Percentiles rank a stretch among this genome's conserved stretches.
Conservation (phyloP, 2,329 filamentous ascomycete species). For the Sclerotinia subarctica region DNA sequence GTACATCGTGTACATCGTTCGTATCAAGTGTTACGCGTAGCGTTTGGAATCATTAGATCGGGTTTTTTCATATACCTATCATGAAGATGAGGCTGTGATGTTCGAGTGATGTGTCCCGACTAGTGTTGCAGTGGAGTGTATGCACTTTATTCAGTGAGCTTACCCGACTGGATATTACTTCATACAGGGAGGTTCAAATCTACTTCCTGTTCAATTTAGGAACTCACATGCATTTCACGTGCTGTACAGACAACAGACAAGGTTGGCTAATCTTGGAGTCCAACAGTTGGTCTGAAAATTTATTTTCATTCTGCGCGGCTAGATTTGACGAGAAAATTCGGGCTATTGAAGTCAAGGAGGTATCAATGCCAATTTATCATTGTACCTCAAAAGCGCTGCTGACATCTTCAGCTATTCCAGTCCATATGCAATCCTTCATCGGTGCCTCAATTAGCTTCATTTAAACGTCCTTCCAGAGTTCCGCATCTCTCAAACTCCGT, state of each 20-base stretch:
- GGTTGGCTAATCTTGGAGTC: neutral
- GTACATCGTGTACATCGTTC: conserved; percentile 38
- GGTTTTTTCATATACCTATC: conserved; percentile 48
- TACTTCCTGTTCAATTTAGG: neutral
- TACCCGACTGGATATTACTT: conserved; percentile 6
- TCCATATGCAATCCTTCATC: neutral
- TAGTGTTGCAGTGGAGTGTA: neutral
- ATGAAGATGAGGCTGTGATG: conserved; percentile 49
- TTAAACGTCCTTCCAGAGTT: too few relatives aligned
- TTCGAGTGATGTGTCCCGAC: conserved; percentile 28
- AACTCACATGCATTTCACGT: too few relatives aligned
- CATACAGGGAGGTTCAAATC: conserved; percentile 19
- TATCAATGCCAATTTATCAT: neutral
- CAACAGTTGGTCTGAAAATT: neutral
- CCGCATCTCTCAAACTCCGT: neutral
- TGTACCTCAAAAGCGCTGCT: neutral
- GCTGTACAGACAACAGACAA: too few relatives aligned
- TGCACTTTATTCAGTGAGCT: too few relatives aligned
- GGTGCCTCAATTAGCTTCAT: neutral
- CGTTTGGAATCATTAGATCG: conserved; percentile 49
- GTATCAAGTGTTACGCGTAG: conserved; percentile 42
- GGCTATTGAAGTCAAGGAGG: neutral
- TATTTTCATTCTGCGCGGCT: neutral
- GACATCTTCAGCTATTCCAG: neutral
- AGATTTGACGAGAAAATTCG: neutral